phyloP scores from a whole-genome alignment of 2,329 filamentous ascomycete genomes.

The Xylariaceae sp. region DNA sequence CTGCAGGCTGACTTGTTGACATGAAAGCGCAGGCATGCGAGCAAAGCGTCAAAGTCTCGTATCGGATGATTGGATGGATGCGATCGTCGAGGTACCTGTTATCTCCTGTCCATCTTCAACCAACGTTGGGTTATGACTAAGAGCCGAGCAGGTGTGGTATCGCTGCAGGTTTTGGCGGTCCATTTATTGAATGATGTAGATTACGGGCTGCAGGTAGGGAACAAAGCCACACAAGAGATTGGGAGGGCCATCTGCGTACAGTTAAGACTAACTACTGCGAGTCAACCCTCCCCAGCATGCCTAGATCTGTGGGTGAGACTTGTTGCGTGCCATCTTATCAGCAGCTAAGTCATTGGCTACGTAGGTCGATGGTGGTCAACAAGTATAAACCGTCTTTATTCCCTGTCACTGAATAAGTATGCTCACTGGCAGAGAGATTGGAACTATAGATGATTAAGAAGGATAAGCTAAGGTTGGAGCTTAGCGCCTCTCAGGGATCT shows the following conservation, averaged over 20 bases:
- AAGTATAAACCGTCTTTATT: too few relatives aligned
- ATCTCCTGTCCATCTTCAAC: constrained; percentile 14
- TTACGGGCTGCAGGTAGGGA: neutral
- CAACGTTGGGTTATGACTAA: constrained; percentile 11
- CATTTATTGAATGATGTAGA: constrained; percentile 11
- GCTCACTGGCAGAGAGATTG: too few relatives aligned
- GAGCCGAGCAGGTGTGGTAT: constrained; percentile 5
- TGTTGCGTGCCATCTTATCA: neutral
- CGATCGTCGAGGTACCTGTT: constrained; percentile 3
- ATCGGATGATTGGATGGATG: constrained; percentile 4
- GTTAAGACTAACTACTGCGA: constrained; percentile 13
- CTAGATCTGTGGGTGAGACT: constrained; percentile 5
- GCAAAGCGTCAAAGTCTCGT: constrained; percentile 16
- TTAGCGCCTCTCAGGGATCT: too few relatives aligned
- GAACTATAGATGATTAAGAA: too few relatives aligned
- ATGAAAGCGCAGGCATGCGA: constrained; percentile 17
- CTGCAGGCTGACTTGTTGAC: neutral
- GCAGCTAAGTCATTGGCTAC: neutral
- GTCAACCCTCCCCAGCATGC: neutral
- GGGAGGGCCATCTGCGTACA: constrained; percentile 1
- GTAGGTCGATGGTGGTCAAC: neutral
- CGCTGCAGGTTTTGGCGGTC: constrained; percentile 1
- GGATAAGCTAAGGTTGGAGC: too few relatives aligned
- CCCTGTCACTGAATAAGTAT: too few relatives aligned
- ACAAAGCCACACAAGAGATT: neutral